Conservation (phyloP, 805 yeast species). For the Teunomyces funiuensis region DNA sequence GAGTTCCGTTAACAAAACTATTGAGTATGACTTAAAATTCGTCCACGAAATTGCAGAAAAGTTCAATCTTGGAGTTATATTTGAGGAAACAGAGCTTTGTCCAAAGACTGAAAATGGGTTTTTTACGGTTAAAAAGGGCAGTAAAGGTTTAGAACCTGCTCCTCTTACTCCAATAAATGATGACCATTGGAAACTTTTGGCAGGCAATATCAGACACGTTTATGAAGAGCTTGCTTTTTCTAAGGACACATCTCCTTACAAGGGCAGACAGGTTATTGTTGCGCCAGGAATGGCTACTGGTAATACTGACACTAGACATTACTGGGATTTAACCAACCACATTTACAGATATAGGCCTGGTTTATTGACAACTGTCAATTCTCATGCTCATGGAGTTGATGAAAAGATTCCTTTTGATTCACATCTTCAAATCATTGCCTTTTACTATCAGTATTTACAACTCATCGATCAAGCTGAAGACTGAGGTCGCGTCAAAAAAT, state of each 20-base stretch:
- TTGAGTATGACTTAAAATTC: constrained; percentile 36
- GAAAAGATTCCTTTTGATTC: constrained; percentile 54
- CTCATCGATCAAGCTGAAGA: constrained; percentile 33
- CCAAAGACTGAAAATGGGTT: constrained; percentile 37
- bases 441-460: constrained; percentile 52
- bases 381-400: constrained; percentile 60
- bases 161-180: constrained; percentile 49
- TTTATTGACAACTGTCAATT: constrained; percentile 29
- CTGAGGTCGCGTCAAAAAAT: background rate
- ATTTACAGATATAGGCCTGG: constrained; percentile 63
- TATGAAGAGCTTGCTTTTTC: constrained; percentile 44
- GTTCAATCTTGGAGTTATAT: constrained; percentile 48
- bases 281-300: constrained; percentile 66
- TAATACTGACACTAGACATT: constrained; percentile 68
- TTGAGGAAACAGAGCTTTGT: constrained; percentile 26
- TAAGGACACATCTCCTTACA: constrained; percentile 13
- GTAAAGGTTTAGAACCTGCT: constrained; percentile 46
- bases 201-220: constrained; percentile 47
- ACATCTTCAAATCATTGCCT: constrained; percentile 62
- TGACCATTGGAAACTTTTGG: constrained; percentile 41
- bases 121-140: constrained; percentile 32
- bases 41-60: constrained; percentile 44
- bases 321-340: constrained; percentile 60
- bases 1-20: constrained; percentile 44
- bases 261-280: constrained; percentile 33